Base-by-base conservation (phyloP, 2,329 filamentous ascomycete species). In the Diaporthe aspalathi region DNA sequence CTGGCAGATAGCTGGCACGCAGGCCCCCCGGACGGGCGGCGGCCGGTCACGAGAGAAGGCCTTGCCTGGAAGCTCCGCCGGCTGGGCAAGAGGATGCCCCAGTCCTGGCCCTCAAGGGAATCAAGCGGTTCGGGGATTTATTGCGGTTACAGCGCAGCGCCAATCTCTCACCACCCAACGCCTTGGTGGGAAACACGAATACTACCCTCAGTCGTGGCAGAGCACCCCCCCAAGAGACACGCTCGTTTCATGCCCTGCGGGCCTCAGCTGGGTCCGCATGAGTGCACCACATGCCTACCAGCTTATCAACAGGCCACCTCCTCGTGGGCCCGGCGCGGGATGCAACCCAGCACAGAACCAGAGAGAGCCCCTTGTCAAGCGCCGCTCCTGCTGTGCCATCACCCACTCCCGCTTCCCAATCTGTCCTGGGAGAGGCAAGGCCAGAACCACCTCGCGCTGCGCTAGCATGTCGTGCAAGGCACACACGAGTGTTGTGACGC, bases 121-220 rank as follows among this genome's bases (percentile, higher is more conserved):
- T 24, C 66, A 49, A 68, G 40, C 57, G 66, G 66, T 27, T 49
- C 66, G 52, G 52, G 52, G 40, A 67, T 47, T 47, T 24, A 40
- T 57, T 57, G 52, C 38, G 24, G 66, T 68, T 68, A 45, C 66
- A 68, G 66, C 43, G 66, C 66, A 68, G 66, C 66, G 66, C 66
- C 66, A 47, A 68, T 68, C 66, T 53, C 43, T 38, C 52, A 49
- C 17, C 43, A n/a, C 24, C 53, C 24, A 57, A 50, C 16, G 52
- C 8, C n/a, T 56, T 52, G 24, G 66, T 68, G 66, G 52, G 66
- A 68, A 68, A 57, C 66, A 68, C 66, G 17, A 67, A 67, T 66
- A 38, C 40, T 40, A 57, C 53, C 9, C 52, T 54, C 49, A 47
- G 40, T 62, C 57, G 27, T 62, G 57, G 57, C 57, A 62, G 40